Evolutionary conservation across 768 basidiomycete species (phyloP), one percentile per base, ranked within the genome.

Genomic region (Lactifluus subvellereus): DNA sequence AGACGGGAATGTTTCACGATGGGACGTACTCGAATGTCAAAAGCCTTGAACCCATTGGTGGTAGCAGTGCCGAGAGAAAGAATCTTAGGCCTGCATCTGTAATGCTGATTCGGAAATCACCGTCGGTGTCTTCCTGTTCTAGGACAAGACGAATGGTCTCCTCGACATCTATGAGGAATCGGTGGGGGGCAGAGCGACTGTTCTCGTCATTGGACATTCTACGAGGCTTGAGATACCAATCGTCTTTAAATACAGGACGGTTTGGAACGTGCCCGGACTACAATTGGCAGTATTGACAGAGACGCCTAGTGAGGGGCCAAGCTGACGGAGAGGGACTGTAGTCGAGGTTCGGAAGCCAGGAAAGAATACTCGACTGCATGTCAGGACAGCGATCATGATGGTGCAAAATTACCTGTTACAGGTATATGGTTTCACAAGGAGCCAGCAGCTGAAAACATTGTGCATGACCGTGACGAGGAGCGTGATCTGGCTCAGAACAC

Each of bases 71-170:
- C 96, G 59, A 99, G 81, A 0, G 95, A 86, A 82, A 98, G 88
- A 73, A 96, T 82, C 78, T 98, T 99, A 11, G 95, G 95, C 2
- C 97, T 95, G 63, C 27, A 27, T 2, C 27, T 27, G 27, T 27
- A 27, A 27, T 27, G 94, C 92, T 94, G 72, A 98, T 98, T 74
- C 95, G 94, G 72, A 96, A 94, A 74, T 98, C 93, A 37, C 89
- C 90, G 66, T 98, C 94, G 14, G 96, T 98, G 72, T 99, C 96
- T 73, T 98, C 96, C 73, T 98, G 96, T 75, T 97, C 94, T 33
- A 99, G 85, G 11, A 98, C 87, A 60, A 97, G 85, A 42, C 95
- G 87, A 70, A 99, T 94, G 37, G 96, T 99, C 75, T 98, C 96
- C 70, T 98, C 96, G 16, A 98, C 96, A 71, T 98, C 95, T 61